Conservation (phyloP, 2,329 filamentous ascomycete genomes). For the Zymoseptoria brevis region DNA sequence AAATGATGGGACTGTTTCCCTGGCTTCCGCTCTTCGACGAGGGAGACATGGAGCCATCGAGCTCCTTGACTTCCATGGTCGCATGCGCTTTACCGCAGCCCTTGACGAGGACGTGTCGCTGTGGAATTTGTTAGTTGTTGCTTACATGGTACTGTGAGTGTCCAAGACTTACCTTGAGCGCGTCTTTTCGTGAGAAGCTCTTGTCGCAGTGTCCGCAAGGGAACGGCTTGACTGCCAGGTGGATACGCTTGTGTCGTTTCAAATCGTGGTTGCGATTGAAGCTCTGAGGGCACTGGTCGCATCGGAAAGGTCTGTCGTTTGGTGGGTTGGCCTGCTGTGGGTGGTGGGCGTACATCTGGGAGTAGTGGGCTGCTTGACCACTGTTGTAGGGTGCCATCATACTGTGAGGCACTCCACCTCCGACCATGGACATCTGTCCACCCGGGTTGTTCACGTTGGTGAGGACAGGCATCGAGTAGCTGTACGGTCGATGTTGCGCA, state of each 20-base stretch:
- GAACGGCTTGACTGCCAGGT: slow-evolving; percentile 91
- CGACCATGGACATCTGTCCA: slow-evolving; percentile 63
- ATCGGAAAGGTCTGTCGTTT: slow-evolving; percentile 87
- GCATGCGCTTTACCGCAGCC: slow-evolving; percentile 52
- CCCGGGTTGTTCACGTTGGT: slow-evolving; percentile 70
- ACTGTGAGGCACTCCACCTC: slow-evolving; percentile 44
- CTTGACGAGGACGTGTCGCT: slow-evolving; percentile 62
- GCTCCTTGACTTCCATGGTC: slow-evolving; percentile 29
- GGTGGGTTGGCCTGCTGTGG: slow-evolving; percentile 44
- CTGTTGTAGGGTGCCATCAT: slow-evolving; percentile 54
- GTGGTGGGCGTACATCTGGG: slow-evolving; percentile 53
- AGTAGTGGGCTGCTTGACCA: slow-evolving; percentile 57
- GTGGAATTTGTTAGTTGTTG: slow-evolving; percentile 25
- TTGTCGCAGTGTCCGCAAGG: slow-evolving; percentile 88
- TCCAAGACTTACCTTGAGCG: slow-evolving; percentile 68
- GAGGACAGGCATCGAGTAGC: slow-evolving; percentile 60
- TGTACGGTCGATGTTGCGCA: slow-evolving; percentile 43
- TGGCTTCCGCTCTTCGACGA: slow-evolving; percentile 26
- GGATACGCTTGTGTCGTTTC: slow-evolving; percentile 92
- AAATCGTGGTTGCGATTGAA: slow-evolving; percentile 96
- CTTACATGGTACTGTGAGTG: not conserved
- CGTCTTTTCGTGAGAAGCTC: slow-evolving; percentile 94
- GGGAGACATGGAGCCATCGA: slow-evolving; percentile 30
- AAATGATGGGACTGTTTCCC: slow-evolving; percentile 25
- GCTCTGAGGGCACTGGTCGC: slow-evolving; percentile 81